phyloP scores from a whole-genome alignment of 768 basidiomycete genomes.

The Tubosaeta brunneosetosa region DNA sequence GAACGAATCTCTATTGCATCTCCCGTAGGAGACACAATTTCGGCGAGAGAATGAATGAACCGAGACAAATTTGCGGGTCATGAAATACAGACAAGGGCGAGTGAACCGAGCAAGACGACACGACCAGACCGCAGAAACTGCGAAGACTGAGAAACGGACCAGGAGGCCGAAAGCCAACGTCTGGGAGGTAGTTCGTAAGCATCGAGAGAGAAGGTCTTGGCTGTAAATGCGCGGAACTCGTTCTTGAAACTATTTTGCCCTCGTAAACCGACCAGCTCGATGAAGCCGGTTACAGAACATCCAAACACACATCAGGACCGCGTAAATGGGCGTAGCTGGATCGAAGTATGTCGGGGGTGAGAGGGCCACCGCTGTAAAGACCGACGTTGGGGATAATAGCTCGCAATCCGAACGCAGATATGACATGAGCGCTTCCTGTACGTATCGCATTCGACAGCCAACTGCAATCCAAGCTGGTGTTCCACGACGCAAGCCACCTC shows the following conservation, averaged over 20 bases:
- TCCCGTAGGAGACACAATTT: conserved; percentile 43
- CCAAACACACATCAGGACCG: conserved; percentile 25
- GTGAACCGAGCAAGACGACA: conserved; percentile 6
- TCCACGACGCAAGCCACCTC: conserved; percentile 29
- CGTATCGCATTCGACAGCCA: conserved; percentile 28
- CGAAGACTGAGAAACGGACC: conserved; percentile 16
- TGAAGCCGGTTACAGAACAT: conserved; percentile 17
- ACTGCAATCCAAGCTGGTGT: conserved; percentile 13
- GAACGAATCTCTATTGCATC: conserved; percentile 55
- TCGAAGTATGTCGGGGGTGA: conserved; percentile 19
- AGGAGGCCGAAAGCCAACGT: conserved; percentile 23
- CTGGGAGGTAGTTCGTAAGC: conserved; percentile 6
- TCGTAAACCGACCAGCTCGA: conserved; percentile 6
- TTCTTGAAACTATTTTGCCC: conserved; percentile 1
- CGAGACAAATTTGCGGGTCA: conserved; percentile 9
- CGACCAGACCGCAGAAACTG: conserved; percentile 1
- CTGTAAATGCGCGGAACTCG: conserved; percentile 4
- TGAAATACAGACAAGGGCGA: conserved; percentile 15
- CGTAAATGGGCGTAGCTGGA: conserved; percentile 35
- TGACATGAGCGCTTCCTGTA: conserved; percentile 31
- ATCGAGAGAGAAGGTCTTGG: conserved; percentile 32
- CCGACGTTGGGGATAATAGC: conserved; percentile 11
- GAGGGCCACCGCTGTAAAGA: conserved; percentile 18
- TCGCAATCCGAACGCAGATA: conserved; percentile 9
- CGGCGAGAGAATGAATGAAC: conserved; percentile 21